Evolutionary conservation across 768 basidiomycete genomes (phyloP).

Genomic region (Gloeostereum incarnatum): DNA sequence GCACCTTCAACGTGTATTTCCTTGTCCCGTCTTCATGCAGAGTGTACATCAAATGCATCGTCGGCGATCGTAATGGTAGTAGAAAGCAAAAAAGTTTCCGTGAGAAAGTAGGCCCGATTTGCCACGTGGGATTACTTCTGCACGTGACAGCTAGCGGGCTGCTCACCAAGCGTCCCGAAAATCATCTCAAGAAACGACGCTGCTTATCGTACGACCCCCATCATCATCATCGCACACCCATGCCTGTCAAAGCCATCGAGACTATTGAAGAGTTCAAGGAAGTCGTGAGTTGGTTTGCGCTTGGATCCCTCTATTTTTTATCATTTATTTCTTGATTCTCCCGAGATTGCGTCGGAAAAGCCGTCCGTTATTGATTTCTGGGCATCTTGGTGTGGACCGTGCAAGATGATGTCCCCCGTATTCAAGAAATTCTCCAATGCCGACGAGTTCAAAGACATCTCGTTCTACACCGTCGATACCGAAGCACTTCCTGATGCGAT

Average conservation of each 20-base stretch:
- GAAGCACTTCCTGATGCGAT: too few relatives aligned
- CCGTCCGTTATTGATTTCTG: slow-evolving; percentile 61
- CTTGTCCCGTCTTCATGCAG: slow-evolving; percentile 69
- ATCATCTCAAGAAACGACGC: too few relatives aligned
- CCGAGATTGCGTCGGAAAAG: not conserved
- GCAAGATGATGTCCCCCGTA: slow-evolving; percentile 54
- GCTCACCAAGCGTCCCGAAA: too few relatives aligned
- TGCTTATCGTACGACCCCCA: too few relatives aligned
- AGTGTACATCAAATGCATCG: slow-evolving; percentile 98
- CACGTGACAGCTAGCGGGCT: too few relatives aligned
- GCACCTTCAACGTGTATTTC: slow-evolving; percentile 87
- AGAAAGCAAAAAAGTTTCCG: too few relatives aligned
- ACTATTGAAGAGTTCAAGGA: slow-evolving; percentile 28
- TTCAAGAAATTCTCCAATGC: slow-evolving; percentile 45
- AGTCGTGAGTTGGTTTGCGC: slow-evolving; percentile 25
- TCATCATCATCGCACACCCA: slow-evolving; percentile 16
- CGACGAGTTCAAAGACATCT: slow-evolving; percentile 23
- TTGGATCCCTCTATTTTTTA: not conserved
- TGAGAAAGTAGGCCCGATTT: too few relatives aligned
- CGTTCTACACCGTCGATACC: slow-evolving; percentile 70
- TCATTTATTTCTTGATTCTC: slow-evolving; percentile 1
- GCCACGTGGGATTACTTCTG: too few relatives aligned
- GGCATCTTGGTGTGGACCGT: slow-evolving; percentile 74
- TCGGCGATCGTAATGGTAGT: slow-evolving; percentile 19
- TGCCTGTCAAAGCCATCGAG: slow-evolving; percentile 28